Evolutionary conservation across 768 basidiomycete species (phyloP).

Genomic region (Lactifluus volemus): DNA sequence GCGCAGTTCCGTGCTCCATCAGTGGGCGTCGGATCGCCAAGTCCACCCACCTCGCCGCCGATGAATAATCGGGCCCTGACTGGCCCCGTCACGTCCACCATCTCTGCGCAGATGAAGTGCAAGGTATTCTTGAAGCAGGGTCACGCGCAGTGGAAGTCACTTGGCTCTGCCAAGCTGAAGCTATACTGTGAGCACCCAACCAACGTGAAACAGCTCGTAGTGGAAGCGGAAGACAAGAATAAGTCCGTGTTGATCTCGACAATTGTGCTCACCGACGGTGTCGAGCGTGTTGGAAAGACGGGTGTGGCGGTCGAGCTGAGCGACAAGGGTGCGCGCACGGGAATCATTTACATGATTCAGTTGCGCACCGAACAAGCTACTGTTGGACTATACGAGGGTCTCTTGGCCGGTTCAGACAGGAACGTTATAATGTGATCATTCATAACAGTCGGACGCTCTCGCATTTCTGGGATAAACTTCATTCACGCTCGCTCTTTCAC

Average conservation of each 20-base stretch:
- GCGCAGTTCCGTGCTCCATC: constrained; percentile 48
- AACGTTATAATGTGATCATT: constrained; percentile 21
- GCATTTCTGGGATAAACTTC: not conserved
- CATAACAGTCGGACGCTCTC: constrained; percentile 2
- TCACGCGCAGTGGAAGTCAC: constrained; percentile 96
- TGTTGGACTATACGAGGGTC: constrained; percentile 72
- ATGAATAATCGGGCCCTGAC: constrained; percentile 40
- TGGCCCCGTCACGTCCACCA: constrained; percentile 66
- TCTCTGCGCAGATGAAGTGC: constrained; percentile 93
- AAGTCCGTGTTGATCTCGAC: constrained; percentile 84
- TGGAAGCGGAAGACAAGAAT: constrained; percentile 73
- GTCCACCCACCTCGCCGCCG: constrained; percentile 79
- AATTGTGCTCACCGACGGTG: constrained; percentile 91
- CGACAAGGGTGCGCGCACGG: constrained; percentile 84
- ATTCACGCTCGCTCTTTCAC: not conserved
- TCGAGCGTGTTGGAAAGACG: constrained; percentile 97
- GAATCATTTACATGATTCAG: constrained; percentile 96
- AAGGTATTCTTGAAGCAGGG: constrained; percentile 95
- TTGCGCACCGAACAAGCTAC: constrained; percentile 84
- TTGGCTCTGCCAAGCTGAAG: constrained; percentile 81
- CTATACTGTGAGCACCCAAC: constrained; percentile 80
- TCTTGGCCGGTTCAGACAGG: constrained; percentile 83
- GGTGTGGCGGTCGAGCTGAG: constrained; percentile 95
- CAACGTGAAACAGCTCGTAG: constrained; percentile 93
- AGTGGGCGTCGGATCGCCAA: constrained; percentile 46